phyloP scores from a whole-genome alignment of 2,329 filamentous ascomycete genomes.

The Phialophora tarda region DNA sequence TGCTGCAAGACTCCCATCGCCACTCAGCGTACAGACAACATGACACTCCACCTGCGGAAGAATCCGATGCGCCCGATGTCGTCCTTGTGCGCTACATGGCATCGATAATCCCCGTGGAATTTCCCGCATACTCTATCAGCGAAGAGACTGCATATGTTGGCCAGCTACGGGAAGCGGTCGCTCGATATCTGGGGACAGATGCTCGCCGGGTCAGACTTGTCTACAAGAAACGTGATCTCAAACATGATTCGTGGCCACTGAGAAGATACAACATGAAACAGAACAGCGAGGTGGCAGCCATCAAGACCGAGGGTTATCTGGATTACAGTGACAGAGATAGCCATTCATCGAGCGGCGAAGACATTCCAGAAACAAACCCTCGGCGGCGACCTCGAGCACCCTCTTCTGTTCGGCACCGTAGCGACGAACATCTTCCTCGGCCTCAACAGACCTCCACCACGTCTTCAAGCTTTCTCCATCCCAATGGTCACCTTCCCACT shows the following conservation, averaged over 20 bases:
- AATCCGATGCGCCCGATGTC: conserved; percentile 50
- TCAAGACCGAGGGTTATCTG: conserved; percentile 48
- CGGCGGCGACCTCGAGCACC: conserved; percentile 33
- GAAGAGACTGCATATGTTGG: conserved; percentile 52
- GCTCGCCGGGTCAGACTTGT: conserved; percentile 50
- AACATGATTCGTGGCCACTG: conserved; percentile 49
- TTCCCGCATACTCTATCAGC: conserved; percentile 55
- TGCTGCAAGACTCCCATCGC: conserved; percentile 32
- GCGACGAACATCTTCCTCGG: conserved; percentile 29
- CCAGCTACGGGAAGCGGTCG: conserved; percentile 49
- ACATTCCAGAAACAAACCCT: conserved; percentile 28
- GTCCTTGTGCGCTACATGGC: conserved; percentile 52
- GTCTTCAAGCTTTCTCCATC: conserved; percentile 25
- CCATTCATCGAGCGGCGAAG: conserved; percentile 36
- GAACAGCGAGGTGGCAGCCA: conserved; percentile 54
- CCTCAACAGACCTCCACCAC: conserved; percentile 20
- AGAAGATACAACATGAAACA: conserved; percentile 55
- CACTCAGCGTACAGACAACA: conserved; percentile 23
- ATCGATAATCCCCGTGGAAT: conserved; percentile 51
- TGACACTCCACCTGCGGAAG: conserved; percentile 36
- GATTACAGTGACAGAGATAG: conserved; percentile 37
- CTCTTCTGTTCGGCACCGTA: conserved; percentile 35
- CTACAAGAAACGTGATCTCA: conserved; percentile 55
- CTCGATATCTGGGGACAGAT: conserved; percentile 46
- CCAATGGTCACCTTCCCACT: conserved; percentile 32